phyloP scores from a whole-genome alignment of 2,329 filamentous ascomycete genomes.

The Stenocarpella maydis region DNA sequence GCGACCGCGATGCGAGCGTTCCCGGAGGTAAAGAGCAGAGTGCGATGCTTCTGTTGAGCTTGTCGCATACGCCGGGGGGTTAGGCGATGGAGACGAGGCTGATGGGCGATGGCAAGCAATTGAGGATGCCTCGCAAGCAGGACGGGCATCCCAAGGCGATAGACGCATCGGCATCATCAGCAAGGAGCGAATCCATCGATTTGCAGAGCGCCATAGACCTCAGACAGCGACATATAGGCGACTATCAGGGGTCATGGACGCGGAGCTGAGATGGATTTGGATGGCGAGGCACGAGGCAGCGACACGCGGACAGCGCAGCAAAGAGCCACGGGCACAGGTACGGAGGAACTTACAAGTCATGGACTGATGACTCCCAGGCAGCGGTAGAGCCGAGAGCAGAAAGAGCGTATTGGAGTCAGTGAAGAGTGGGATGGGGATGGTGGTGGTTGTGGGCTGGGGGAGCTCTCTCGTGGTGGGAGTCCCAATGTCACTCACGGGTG shows the following conservation, averaged over 20 bases:
- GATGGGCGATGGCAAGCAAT: slow-evolving; percentile 55
- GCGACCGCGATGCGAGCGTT: slow-evolving; percentile 46
- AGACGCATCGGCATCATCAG: slow-evolving; percentile 46
- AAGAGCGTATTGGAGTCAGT: slow-evolving; percentile 21
- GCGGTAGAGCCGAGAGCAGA: slow-evolving; percentile 38
- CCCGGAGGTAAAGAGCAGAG: slow-evolving; percentile 38
- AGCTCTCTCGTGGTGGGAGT: slow-evolving; percentile 37
- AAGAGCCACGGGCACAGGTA: slow-evolving; percentile 40
- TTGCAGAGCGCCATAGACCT: slow-evolving; percentile 39
- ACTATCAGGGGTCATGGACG: slow-evolving; percentile 48
- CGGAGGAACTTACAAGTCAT: slow-evolving; percentile 59
- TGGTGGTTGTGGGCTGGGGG: slow-evolving; percentile 38
- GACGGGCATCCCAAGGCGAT: slow-evolving; percentile 37
- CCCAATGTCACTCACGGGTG: slow-evolving; percentile 42
- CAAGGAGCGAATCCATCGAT: slow-evolving; percentile 48
- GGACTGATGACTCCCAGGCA: slow-evolving; percentile 52
- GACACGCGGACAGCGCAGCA: slow-evolving; percentile 38
- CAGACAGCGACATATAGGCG: slow-evolving; percentile 41
- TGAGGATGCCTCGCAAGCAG: slow-evolving; percentile 44
- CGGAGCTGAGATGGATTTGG: slow-evolving; percentile 48
- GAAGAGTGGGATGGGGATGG: slow-evolving; percentile 28
- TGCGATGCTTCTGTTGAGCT: slow-evolving; percentile 45
- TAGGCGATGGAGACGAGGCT: slow-evolving; percentile 59
- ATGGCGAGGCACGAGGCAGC: slow-evolving; percentile 45
- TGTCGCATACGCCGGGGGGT: slow-evolving; percentile 54